These are phyloP conservation scores for Amniculicola lignicola DNA, from an alignment of 495 filamentous ascomycete species.

Conservation along the genomic window DNA sequence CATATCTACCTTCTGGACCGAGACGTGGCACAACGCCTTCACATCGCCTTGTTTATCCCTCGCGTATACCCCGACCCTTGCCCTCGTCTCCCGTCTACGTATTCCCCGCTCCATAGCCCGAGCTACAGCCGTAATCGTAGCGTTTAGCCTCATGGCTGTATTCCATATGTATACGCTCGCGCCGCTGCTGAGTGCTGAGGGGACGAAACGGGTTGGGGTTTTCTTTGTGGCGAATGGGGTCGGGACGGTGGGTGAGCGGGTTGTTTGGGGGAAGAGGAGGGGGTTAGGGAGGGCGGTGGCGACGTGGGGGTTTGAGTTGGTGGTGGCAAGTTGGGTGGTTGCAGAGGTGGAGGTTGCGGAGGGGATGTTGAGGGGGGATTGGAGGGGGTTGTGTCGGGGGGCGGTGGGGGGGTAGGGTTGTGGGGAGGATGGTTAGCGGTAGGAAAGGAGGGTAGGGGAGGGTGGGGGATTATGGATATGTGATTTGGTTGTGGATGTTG, in stretches of 20 bases:
- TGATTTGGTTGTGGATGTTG: too few species aligned
- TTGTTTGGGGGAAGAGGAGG: slow-evolving; percentile 41
- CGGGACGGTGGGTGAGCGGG: slow-evolving; percentile 37
- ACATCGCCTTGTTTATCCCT: slow-evolving; percentile 39
- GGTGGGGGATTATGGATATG: too few species aligned
- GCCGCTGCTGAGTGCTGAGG: slow-evolving; percentile 35
- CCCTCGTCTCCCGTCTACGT: slow-evolving; percentile 33
- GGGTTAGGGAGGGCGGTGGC: slow-evolving; percentile 37
- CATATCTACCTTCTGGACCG: slow-evolving; percentile 41
- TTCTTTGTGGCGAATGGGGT: slow-evolving; percentile 44
- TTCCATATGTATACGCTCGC: slow-evolving; percentile 41
- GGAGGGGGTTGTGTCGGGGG: slow-evolving; percentile 36
- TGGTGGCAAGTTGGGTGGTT: slow-evolving; percentile 39
- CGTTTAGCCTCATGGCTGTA: slow-evolving; percentile 40
- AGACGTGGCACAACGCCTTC: slow-evolving; percentile 46
- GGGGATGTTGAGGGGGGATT: slow-evolving; percentile 35
- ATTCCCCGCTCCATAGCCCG: slow-evolving; percentile 33
- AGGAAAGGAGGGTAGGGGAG: too few species aligned
- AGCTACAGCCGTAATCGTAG: slow-evolving; percentile 36
- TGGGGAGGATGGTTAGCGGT: too few species aligned
- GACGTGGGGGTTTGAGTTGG: slow-evolving; percentile 40
- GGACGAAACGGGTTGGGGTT: slow-evolving; percentile 33
- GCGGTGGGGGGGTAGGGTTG: too few species aligned
- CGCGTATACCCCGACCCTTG: slow-evolving; percentile 36
- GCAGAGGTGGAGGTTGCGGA: slow-evolving; percentile 37